Evolutionary conservation across 495 filamentous ascomycete species (phyloP), one percentile per base, ranked within the genome.

Genomic region (Glarea lozoyensis): DNA sequence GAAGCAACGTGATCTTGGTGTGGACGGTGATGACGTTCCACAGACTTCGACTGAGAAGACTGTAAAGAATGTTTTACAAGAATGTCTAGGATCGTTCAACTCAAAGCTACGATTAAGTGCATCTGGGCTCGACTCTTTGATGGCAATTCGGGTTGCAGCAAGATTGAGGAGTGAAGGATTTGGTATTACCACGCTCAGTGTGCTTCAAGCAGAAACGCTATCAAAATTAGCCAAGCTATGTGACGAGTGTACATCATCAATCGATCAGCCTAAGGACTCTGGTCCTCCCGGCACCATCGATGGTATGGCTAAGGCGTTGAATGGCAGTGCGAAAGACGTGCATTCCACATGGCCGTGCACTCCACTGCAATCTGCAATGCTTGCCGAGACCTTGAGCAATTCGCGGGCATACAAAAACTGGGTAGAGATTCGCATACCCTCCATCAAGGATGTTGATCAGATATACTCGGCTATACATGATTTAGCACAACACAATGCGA

Each of bases 321-420:
- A 50, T 44, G 45, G 43, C 12, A 16, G 42, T 27, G 27, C 23
- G 12, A 46, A 59, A 3, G 53, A 68, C 4, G 60, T 84, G 19
- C 64, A 72, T 6, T 62, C 68, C 15, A 56, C 86, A 19, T 56
- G 79, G 16, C 66, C 67, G 3, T 84, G 82, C 52, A 86, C 78
- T 21, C 73, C 79, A 35, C 67, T 87, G 5, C 86, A 93, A 46
- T 60, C 69, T 16, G 78, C 82, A n/a, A 89, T 93, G 85, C 62
- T 93, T 3, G 60, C 72, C 2, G 84, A 88, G 52, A 86, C 82
- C 1, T 54, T 60, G 4, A 65, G 66, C 23, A 56, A 76, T 27
- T 27, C 56, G 1, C 62, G 59, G 21, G 66, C 79, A 7, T 90
- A 93, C 57, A 80, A 78, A 57, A 93, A 93, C 52, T 82, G 76